Conservation (phyloP, 2,329 filamentous ascomycete species). For the Microdochium paspali region DNA sequence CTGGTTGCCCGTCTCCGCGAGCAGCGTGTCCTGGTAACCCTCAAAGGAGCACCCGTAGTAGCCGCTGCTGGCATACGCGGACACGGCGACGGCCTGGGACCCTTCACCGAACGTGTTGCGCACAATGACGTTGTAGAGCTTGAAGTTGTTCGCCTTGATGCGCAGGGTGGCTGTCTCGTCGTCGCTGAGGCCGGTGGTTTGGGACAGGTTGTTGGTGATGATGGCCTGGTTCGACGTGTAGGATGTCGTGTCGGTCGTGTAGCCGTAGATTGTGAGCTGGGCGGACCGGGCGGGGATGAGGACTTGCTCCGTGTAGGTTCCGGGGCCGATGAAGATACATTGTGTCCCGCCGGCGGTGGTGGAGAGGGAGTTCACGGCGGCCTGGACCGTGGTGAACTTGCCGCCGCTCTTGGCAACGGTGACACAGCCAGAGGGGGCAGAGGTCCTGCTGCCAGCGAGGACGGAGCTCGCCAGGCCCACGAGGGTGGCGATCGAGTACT, state of each 20-base stretch:
- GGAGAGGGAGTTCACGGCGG: conserved; percentile 49
- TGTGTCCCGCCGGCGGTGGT: conserved; percentile 36
- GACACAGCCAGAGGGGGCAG: conserved; percentile 37
- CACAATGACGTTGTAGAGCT: conserved; percentile 53
- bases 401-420: conserved; percentile 32
- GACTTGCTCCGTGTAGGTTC: conserved; percentile 53
- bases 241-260: conserved; percentile 39
- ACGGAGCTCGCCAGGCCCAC: conserved; percentile 7
- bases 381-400: conserved; percentile 32
- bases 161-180: conserved; percentile 39
- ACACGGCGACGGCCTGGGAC: conserved; percentile 35
- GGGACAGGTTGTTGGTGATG: conserved; percentile 32
- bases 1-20: conserved; percentile 35
- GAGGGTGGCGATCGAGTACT: conserved; percentile 3
- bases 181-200: conserved; percentile 37
- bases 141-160: conserved; percentile 37
- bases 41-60: conserved; percentile 36
- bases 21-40: conserved; percentile 41
- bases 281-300: conserved; percentile 37
- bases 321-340: conserved; percentile 53
- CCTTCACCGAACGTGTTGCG: conserved; percentile 36
- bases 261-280: conserved; percentile 47
- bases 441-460: conserved; percentile 23
- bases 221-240: conserved; percentile 51
- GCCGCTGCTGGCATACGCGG: conserved; percentile 30